Evolutionary conservation across 2,329 filamentous ascomycete species (phyloP), one percentile per base, ranked within the genome.

Genomic region (Chaetothyriales sp.): DNA sequence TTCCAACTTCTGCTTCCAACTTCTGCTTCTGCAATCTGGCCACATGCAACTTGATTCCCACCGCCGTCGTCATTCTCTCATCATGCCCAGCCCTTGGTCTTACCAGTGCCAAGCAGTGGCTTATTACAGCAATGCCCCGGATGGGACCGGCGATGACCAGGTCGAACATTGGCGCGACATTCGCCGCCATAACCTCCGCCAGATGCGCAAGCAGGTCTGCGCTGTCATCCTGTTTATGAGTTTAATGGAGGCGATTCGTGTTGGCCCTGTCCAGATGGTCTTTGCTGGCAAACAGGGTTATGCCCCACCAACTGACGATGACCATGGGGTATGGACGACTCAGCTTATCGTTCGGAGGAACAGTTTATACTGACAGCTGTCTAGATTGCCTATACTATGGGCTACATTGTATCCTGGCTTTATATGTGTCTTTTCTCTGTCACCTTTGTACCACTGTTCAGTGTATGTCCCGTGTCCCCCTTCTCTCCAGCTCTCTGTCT

Each of bases 21-120:
- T 12, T 12, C 28, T 32, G 2, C 28, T 32, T 12, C 28, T 9
- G 28, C 10, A 12, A 15, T 39, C 32, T 39, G 8, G 32, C 32
- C 15, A 5, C 5, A 59, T 59, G 57, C 56, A 57, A 51, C 47
- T 58, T 46, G 57, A 59, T 47, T 59, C 57, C 22, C 57, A 59
- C 48, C 57, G 57, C 43, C 55, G 55, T 48, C 54, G 55, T 48
- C 44, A 51, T 39, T 55, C 49, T 39, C 44, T 51, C 54, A 58
- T 48, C 20, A 59, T 59, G 57, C 56, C 54, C 28, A 58, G 56
- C 53, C 52, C 18, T 18, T 56, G 54, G 53, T 53, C 54, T 43
- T 51, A 49, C 18, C 54, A 52, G 32, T 55, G 54, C 50, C 25
- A 44, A 20, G 20, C 43, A n/a, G 25, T 36, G 18, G 18, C 49